Conservation (phyloP, 2,329 filamentous ascomycete genomes). For the Alternaria postmessia region DNA sequence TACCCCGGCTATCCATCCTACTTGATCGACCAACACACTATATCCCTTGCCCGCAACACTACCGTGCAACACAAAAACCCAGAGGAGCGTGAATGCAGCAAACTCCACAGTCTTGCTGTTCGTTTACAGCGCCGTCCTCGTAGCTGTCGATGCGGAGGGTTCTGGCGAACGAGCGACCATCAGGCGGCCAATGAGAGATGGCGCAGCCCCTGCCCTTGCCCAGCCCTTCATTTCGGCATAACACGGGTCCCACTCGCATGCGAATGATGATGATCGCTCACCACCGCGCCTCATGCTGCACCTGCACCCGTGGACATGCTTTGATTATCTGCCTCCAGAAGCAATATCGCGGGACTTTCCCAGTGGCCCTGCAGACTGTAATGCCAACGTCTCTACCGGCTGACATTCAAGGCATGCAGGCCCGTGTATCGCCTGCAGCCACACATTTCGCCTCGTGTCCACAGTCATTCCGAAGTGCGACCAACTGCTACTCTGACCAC, state of each 20-base stretch:
- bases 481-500: constrained; percentile 15
- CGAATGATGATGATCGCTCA: constrained; percentile 16
- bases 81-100: background rate
- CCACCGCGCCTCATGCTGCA: constrained; percentile 12
- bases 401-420: constrained; percentile 20
- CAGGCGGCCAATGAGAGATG: constrained; percentile 28
- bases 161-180: background rate
- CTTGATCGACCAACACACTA: background rate
- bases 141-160: background rate
- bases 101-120: background rate
- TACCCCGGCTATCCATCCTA: constrained; percentile 7
- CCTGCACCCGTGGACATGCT: constrained; percentile 13
- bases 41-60: constrained; percentile 4
- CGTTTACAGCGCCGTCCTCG: background rate
- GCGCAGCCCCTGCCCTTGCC: constrained; percentile 21
- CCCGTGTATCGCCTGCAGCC: constrained; percentile 32
- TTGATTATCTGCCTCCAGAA: constrained; percentile 22
- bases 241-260: constrained; percentile 17
- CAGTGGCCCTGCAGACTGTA: background rate
- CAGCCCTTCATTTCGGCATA: constrained; percentile 27
- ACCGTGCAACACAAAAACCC: background rate
- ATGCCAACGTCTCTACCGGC: constrained; percentile 10
- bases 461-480: constrained; percentile 8
- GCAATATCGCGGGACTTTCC: constrained; percentile 12
- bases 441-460: constrained; percentile 16